Evolutionary conservation across 768 basidiomycete genomes (phyloP).

Genomic region (Termitomyces sp.): DNA sequence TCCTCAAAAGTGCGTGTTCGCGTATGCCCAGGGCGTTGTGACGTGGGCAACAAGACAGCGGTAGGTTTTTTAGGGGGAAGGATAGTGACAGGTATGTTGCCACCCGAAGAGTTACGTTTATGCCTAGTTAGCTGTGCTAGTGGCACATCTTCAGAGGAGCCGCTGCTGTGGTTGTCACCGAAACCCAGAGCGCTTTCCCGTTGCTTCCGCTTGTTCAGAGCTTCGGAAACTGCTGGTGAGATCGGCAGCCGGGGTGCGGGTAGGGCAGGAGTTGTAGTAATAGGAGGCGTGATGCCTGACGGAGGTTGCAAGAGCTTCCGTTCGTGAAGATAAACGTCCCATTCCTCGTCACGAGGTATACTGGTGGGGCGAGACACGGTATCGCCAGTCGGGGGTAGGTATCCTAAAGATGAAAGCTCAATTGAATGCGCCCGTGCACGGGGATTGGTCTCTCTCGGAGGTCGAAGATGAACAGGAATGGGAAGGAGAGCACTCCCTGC

Average conservation of each 20-base stretch:
- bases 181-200: slow-evolving; percentile 64
- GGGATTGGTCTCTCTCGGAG: slow-evolving; percentile 63
- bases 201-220: slow-evolving; percentile 61
- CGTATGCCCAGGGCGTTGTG: slow-evolving; percentile 40
- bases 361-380: slow-evolving; percentile 66
- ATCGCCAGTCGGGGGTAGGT: slow-evolving; percentile 38
- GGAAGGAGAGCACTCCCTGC: slow-evolving; percentile 46
- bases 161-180: slow-evolving; percentile 27
- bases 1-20: slow-evolving; percentile 83
- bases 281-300: slow-evolving; percentile 73
- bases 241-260: slow-evolving; percentile 45
- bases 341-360: slow-evolving; percentile 69
- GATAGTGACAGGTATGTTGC: slow-evolving; percentile 36
- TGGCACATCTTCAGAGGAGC: slow-evolving; percentile 46
- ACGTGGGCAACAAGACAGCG: slow-evolving; percentile 35
- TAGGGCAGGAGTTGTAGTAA: slow-evolving; percentile 48
- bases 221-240: slow-evolving; percentile 69
- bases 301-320: slow-evolving; percentile 83
- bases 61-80: slow-evolving; percentile 40
- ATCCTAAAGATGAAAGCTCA: slow-evolving; percentile 50
- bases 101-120: slow-evolving; percentile 22
- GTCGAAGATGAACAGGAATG: slow-evolving; percentile 53
- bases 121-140: slow-evolving; percentile 27
- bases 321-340: slow-evolving; percentile 84
- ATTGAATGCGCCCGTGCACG: slow-evolving; percentile 67